Conservation (phyloP, 768 basidiomycete genomes). For the Auriculariales sp. region DNA sequence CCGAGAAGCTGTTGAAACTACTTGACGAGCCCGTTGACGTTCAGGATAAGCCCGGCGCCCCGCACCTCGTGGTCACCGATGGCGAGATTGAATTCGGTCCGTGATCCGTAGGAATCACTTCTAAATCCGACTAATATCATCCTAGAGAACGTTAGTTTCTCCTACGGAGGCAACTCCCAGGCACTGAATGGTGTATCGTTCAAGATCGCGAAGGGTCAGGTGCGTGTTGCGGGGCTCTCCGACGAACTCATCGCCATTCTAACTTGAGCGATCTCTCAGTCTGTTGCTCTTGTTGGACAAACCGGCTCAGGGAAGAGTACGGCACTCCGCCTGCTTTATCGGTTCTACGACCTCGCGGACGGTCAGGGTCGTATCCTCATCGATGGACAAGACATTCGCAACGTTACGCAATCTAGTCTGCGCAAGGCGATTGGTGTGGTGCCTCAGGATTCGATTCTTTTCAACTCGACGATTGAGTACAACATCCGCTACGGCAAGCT, state of each 20-base stretch:
- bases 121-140: neutral
- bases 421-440: slow-evolving; percentile 79
- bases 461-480: slow-evolving; percentile 56
- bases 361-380: slow-evolving; percentile 71
- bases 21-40: slow-evolving; percentile 76
- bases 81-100: slow-evolving; percentile 81
- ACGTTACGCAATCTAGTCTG: slow-evolving; percentile 70
- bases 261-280: too few species aligned
- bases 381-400: slow-evolving; percentile 77
- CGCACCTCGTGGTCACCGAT: slow-evolving; percentile 52
- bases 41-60: slow-evolving; percentile 62
- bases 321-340: slow-evolving; percentile 72
- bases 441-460: slow-evolving; percentile 69
- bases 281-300: slow-evolving; percentile 82
- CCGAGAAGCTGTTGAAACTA: slow-evolving; percentile 69
- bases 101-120: slow-evolving; percentile 11
- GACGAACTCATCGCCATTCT: too few species aligned
- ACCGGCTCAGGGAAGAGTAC: slow-evolving; percentile 75
- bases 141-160: slow-evolving; percentile 72
- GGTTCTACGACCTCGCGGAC: slow-evolving; percentile 78
- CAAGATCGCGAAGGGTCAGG: slow-evolving; percentile 73
- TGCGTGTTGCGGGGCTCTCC: too few species aligned
- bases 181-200: slow-evolving; percentile 73
- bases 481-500: slow-evolving; percentile 77
- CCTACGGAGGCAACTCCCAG: slow-evolving; percentile 58